A percentile compares a stretch with the other conserved stretches of the same genome.
Conservation (phyloP, 1,284 basidiomycete species). For the Microbotryum lychnidis-dioicae region DNA sequence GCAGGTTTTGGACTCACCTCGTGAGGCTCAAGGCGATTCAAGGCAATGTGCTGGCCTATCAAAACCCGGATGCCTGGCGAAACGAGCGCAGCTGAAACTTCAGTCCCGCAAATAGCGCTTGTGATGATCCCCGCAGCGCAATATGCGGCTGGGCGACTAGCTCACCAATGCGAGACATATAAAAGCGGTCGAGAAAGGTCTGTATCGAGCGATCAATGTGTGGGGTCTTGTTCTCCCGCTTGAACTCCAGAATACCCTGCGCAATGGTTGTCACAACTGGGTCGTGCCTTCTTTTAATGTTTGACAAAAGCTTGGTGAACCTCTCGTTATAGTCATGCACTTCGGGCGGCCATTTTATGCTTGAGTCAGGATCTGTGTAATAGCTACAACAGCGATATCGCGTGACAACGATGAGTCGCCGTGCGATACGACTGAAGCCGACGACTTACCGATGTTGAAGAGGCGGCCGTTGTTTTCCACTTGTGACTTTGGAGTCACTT, state of each 20-base stretch:
- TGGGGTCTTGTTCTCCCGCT: conserved; percentile 45
- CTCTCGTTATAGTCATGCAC: conserved; percentile 86
- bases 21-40: conserved; percentile 82
- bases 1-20: conserved; percentile 35
- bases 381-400: conserved; percentile 52
- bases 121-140: too few species aligned
- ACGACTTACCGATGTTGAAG: conserved; percentile 21
- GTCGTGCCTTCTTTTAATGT: conserved; percentile 91
- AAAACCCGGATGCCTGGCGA: conserved; percentile 69
- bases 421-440: background rate
- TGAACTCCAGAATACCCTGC: conserved; percentile 65
- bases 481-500: conserved; percentile 19
- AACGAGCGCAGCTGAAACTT: background rate
- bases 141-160: background rate
- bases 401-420: background rate
- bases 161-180: conserved; percentile 79
- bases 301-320: conserved; percentile 79
- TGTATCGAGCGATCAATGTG: conserved; percentile 72
- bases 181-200: conserved; percentile 92
- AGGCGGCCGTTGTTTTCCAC: conserved; percentile 16
- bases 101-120: background rate
- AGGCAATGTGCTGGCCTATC: conserved; percentile 83
- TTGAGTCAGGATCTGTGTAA: conserved; percentile 60
- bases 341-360: conserved; percentile 78
- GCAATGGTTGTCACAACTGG: conserved; percentile 94